These are phyloP conservation scores for Phyllosticta ampelicida DNA, from an alignment of 2,329 filamentous ascomycete genomes.

Conservation along the genomic window DNA sequence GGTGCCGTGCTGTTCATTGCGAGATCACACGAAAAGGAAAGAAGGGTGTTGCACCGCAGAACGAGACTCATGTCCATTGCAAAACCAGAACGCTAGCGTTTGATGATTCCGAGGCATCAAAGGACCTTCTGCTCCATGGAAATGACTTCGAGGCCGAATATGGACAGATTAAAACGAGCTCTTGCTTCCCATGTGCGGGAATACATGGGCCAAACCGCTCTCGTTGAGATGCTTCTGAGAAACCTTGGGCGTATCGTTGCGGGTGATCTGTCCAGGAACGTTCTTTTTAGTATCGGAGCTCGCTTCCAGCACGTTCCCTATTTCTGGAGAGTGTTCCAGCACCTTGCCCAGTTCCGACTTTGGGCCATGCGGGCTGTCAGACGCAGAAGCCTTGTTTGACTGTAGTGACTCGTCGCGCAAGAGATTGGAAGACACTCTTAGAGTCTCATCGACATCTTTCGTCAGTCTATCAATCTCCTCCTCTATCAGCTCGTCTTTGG, in stretches of 20 bases:
- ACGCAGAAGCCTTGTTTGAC: neutral
- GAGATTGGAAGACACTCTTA: conserved; percentile 24
- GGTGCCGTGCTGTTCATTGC: too few species aligned
- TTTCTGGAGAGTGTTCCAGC: neutral
- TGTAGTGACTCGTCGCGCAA: neutral
- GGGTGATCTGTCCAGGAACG: neutral
- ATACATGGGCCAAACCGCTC: conserved; percentile 20
- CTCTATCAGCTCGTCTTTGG: conserved; percentile 45
- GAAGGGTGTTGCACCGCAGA: too few species aligned
- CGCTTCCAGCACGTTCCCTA: conserved; percentile 8
- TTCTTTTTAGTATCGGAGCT: conserved; percentile 8
- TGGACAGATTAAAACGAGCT: conserved; percentile 34
- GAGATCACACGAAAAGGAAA: too few species aligned
- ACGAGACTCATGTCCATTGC: too few species aligned
- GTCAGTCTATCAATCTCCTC: conserved; percentile 50
- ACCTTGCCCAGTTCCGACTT: neutral
- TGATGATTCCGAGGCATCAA: neutral
- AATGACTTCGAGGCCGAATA: neutral
- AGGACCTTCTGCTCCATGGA: neutral
- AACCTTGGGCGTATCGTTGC: conserved; percentile 4
- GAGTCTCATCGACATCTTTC: conserved; percentile 45
- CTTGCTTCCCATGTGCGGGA: conserved; percentile 20
- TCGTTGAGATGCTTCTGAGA: neutral
- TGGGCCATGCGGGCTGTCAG: neutral
- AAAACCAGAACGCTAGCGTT: neutral